A percentile compares a stretch with the other conserved stretches of the same genome.
phyloP scores from a whole-genome alignment of 164 flowering plant species.

The Vitis labrusca region DNA sequence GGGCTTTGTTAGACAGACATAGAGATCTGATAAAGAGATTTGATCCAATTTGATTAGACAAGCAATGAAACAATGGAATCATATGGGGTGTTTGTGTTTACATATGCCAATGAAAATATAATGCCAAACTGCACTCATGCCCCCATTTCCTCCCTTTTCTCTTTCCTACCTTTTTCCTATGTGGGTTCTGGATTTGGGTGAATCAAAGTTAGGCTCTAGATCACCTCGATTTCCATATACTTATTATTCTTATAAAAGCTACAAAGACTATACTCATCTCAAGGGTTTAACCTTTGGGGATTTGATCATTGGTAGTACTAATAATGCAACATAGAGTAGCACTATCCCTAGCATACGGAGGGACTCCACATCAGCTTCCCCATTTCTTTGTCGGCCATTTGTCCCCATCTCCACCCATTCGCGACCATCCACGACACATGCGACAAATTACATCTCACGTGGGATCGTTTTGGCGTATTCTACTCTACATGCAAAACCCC shows the following conservation, averaged over 20 bases:
- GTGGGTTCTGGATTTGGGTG: conserved; percentile 6
- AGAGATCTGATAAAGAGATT: conserved; percentile 40
- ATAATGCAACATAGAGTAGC: conserved; percentile 13
- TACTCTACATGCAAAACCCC: too few relatives aligned
- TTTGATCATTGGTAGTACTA: conserved; percentile 19
- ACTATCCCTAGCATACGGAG: conserved; percentile 10
- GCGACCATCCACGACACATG: conserved; percentile 8
- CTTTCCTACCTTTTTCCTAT: conserved; percentile 5
- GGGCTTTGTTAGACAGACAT: conserved; percentile 24
- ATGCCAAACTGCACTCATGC: conserved; percentile 18
- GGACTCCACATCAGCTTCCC: conserved; percentile 30
- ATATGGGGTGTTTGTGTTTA: conserved; percentile 17
- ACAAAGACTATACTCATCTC: conserved; percentile 16
- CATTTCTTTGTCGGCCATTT: conserved; percentile 38
- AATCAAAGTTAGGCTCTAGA: conserved; percentile 3
- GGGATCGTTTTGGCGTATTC: too few relatives aligned
- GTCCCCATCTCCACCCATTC: conserved; percentile 3
- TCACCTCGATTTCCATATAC: conserved; percentile 7
- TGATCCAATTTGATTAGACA: conserved; percentile 24
- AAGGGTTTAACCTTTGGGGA: conserved; percentile 22
- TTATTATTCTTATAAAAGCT: background rate
- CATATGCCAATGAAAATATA: conserved; percentile 11
- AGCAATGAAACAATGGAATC: conserved; percentile 11
- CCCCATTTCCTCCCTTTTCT: background rate
- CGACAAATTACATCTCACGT: background rate